A percentile compares a stretch with the other conserved stretches of the same genome.
Evolutionary conservation across 345 rosid species (phyloP).

Genomic region (Arabidopsis arenosa): DNA sequence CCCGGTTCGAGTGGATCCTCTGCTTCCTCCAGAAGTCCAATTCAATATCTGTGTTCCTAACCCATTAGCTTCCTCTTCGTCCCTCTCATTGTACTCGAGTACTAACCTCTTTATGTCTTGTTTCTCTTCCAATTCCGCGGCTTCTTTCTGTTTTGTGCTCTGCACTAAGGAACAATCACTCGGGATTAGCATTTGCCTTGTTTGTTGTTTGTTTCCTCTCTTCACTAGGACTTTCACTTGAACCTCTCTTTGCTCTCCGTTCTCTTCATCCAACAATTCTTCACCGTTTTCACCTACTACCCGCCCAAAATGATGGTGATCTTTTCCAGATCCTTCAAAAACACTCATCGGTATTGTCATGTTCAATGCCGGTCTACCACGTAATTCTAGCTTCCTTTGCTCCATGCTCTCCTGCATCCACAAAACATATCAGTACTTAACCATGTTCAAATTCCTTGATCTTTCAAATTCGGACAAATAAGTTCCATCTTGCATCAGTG

Average conservation of each 20-base stretch:
- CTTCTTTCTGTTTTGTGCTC: slow-evolving; percentile 99
- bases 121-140: slow-evolving; percentile 96
- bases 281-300: slow-evolving; percentile 82
- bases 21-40: slow-evolving; percentile 72
- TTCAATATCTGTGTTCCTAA: slow-evolving; percentile 70
- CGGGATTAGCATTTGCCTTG: slow-evolving; percentile 91
- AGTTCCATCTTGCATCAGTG: not conserved
- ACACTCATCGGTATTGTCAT: slow-evolving; percentile 94
- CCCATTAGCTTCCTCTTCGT: slow-evolving; percentile 89
- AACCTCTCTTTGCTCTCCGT: slow-evolving; percentile 77
- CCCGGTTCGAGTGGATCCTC: slow-evolving; percentile 60
- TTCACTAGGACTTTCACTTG: slow-evolving; percentile 97
- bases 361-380: slow-evolving; percentile 85
- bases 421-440: slow-evolving; percentile 38
- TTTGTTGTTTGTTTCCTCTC: slow-evolving; percentile 96
- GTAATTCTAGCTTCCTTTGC: slow-evolving; percentile 86
- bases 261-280: slow-evolving; percentile 72
- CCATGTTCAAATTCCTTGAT: slow-evolving; percentile 10
- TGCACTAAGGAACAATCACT: slow-evolving; percentile 82
- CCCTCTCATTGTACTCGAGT: slow-evolving; percentile 93
- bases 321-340: slow-evolving; percentile 87
- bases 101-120: slow-evolving; percentile 97
- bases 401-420: slow-evolving; percentile 94
- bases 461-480: slow-evolving; percentile 3
- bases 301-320: slow-evolving; percentile 72